A percentile compares a stretch with the other conserved stretches of the same genome.
Conservation (phyloP, 2,329 filamentous ascomycete species). For the Balansia obtecta region DNA sequence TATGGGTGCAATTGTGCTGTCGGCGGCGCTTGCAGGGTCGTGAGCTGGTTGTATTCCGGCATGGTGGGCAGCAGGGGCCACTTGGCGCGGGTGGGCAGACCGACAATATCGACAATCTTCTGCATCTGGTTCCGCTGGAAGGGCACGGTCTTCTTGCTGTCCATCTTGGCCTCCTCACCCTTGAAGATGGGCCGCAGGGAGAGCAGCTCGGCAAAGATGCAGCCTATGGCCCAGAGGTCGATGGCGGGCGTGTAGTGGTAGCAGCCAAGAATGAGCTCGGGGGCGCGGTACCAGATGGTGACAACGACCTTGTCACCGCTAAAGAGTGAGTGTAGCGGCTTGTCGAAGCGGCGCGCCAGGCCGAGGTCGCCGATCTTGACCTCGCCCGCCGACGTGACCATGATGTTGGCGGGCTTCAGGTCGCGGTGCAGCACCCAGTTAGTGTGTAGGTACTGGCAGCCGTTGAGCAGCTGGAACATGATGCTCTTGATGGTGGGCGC, state of each 20-base stretch:
- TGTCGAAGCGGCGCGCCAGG: slow-evolving; percentile 83
- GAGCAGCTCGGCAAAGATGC: slow-evolving; percentile 91
- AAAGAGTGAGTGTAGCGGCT: slow-evolving; percentile 83
- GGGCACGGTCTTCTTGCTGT: slow-evolving; percentile 91
- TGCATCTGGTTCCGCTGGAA: slow-evolving; percentile 99
- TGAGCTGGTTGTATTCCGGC: slow-evolving; percentile 72
- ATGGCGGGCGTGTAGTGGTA: slow-evolving; percentile 96
- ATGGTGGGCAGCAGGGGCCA: slow-evolving; percentile 79
- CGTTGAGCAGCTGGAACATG: slow-evolving; percentile 90
- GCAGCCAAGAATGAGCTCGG: slow-evolving; percentile 81
- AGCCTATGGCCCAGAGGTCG: slow-evolving; percentile 95
- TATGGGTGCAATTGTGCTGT: slow-evolving; percentile 27
- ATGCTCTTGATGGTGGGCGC: slow-evolving; percentile 84
- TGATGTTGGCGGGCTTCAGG: slow-evolving; percentile 95
- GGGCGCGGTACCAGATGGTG: slow-evolving; percentile 97
- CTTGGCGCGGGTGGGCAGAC: slow-evolving; percentile 72
- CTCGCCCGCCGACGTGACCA: slow-evolving; percentile 82
- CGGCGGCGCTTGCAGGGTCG: slow-evolving; percentile 36
- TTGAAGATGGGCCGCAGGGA: slow-evolving; percentile 93
- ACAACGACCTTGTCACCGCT: slow-evolving; percentile 96
- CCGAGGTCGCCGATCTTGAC: slow-evolving; percentile 94
- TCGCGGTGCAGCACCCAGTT: slow-evolving; percentile 98
- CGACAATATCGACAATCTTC: slow-evolving; percentile 95
- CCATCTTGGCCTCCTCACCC: slow-evolving; percentile 97
- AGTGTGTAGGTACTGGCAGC: slow-evolving; percentile 84